Evolutionary conservation across 768 basidiomycete genomes (phyloP).

Genomic region (Inosperma sp.): DNA sequence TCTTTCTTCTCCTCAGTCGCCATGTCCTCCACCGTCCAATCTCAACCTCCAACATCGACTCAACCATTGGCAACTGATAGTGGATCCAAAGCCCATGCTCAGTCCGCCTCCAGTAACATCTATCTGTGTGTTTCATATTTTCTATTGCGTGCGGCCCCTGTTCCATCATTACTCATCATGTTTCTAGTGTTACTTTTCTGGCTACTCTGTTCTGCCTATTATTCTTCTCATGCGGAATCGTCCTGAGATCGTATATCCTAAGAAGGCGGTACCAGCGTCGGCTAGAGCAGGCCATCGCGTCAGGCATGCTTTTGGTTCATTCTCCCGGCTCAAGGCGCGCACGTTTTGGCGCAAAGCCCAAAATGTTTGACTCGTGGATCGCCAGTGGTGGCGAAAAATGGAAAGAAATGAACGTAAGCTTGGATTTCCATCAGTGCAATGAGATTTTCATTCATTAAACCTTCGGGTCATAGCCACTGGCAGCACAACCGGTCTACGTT

Average conservation of each 20-base stretch:
- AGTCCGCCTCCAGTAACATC: conserved; percentile 27
- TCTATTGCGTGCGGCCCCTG: neutral
- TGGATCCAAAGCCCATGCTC: neutral
- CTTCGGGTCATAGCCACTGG: conserved; percentile 31
- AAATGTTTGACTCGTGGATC: conserved; percentile 45
- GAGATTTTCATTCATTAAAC: conserved; percentile 2
- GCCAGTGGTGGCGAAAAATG: conserved; percentile 35
- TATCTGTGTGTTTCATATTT: conserved; percentile 35
- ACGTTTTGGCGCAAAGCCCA: conserved; percentile 46
- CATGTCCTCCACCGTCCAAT: conserved; percentile 15
- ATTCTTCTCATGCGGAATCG: conserved; percentile 57
- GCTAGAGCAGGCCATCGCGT: conserved; percentile 49
- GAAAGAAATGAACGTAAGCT: conserved; percentile 46
- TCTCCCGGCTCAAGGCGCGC: conserved; percentile 37
- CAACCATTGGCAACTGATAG: neutral
- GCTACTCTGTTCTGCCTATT: conserved; percentile 67
- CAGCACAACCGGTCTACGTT: conserved; percentile 33
- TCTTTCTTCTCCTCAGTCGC: conserved; percentile 11
- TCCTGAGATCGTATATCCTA: conserved; percentile 57
- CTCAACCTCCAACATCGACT: conserved; percentile 11
- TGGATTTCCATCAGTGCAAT: conserved; percentile 1
- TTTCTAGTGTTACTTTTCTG: conserved; percentile 61
- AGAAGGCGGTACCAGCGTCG: conserved; percentile 54
- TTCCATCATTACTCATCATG: neutral
- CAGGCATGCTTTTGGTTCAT: conserved; percentile 43